Percentiles rank a stretch among this genome's conserved stretches.
These are phyloP conservation scores for Penicillium steckii DNA, from an alignment of 495 filamentous ascomycete species.

Conservation along the genomic window DNA sequence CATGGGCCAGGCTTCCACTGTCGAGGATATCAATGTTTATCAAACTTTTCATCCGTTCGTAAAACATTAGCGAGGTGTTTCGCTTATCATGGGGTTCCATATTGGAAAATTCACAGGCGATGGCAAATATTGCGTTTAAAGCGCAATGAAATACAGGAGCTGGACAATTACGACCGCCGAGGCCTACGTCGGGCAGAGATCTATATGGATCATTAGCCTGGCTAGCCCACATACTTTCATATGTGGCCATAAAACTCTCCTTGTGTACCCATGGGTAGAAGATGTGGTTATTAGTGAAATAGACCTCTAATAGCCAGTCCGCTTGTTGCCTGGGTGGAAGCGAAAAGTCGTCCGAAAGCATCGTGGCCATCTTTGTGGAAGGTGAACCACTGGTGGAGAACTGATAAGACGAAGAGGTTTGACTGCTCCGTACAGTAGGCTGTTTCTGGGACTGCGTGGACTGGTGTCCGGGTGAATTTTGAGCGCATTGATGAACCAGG, in stretches of 20 bases:
- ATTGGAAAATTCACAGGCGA: constrained; percentile 32
- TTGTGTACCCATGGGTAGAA: constrained; percentile 13
- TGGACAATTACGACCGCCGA: background rate
- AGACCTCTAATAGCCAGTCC: constrained; percentile 27
- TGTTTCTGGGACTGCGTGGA: background rate
- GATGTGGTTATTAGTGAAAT: constrained; percentile 28
- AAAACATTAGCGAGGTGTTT: constrained; percentile 25
- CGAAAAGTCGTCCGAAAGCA: constrained; percentile 9
- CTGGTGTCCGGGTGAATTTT: background rate
- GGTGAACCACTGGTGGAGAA: background rate
- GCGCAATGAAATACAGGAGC: constrained; percentile 11
- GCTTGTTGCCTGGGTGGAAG: constrained; percentile 8
- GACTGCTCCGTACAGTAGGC: background rate
- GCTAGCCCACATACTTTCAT: constrained; percentile 7
- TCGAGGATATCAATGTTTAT: constrained; percentile 34
- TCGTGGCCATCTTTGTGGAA: background rate
- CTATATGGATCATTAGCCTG: constrained; percentile 13
- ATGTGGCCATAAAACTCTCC: constrained; percentile 3
- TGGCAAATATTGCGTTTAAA: constrained; percentile 35
- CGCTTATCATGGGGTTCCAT: constrained; percentile 7
- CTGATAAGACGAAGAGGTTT: background rate
- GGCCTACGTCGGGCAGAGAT: background rate
- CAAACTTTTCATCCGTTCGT: constrained; percentile 28
- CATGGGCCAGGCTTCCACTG: constrained; percentile 18
- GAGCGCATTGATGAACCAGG: constrained; percentile 3